Evolutionary conservation across 2,329 filamentous ascomycete genomes (phyloP).

Genomic region (Didymella lethalis): DNA sequence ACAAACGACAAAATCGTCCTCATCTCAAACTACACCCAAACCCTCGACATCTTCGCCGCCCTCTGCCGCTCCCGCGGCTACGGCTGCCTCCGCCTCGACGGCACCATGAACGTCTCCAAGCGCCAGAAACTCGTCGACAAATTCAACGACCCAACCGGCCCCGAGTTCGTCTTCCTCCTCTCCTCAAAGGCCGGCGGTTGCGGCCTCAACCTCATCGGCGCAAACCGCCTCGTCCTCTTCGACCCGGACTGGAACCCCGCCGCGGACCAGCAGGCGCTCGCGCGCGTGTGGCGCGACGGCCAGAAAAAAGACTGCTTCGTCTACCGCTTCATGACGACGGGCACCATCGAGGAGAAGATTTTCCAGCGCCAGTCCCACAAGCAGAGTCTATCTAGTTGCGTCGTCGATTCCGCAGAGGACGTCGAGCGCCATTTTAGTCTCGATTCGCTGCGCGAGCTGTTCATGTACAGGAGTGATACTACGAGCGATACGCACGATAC

Average conservation of each 20-base stretch:
- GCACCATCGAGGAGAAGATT: conserved; percentile 98
- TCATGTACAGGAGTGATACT: conserved; percentile 87
- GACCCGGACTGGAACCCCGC: conserved; percentile 97
- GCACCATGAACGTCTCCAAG: conserved; percentile 97
- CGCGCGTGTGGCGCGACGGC: conserved; percentile 97
- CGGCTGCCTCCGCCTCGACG: conserved; percentile 87
- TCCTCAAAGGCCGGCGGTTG: conserved; percentile 97
- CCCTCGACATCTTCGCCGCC: conserved; percentile 90
- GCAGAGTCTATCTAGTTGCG: conserved; percentile 92
- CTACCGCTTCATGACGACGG: conserved; percentile 98
- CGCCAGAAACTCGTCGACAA: conserved; percentile 96
- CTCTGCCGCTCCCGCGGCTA: conserved; percentile 87
- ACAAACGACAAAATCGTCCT: conserved; percentile 99
- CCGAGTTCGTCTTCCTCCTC: conserved; percentile 93
- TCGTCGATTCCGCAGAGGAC: conserved; percentile 95
- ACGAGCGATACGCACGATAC: conserved; percentile 96
- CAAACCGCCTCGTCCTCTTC: conserved; percentile 93
- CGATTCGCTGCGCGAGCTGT: conserved; percentile 89
- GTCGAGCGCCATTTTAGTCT: conserved; percentile 96
- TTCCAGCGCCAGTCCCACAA: conserved; percentile 99
- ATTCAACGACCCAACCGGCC: conserved; percentile 88
- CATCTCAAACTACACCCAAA: conserved; percentile 98
- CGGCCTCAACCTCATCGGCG: conserved; percentile 93
- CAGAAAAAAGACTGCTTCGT: conserved; percentile 99
- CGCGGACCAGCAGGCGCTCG: conserved; percentile 94